These are phyloP conservation scores for Epichloe sylvatica DNA, from an alignment of 2,329 filamentous ascomycete genomes.

Conservation along the genomic window DNA sequence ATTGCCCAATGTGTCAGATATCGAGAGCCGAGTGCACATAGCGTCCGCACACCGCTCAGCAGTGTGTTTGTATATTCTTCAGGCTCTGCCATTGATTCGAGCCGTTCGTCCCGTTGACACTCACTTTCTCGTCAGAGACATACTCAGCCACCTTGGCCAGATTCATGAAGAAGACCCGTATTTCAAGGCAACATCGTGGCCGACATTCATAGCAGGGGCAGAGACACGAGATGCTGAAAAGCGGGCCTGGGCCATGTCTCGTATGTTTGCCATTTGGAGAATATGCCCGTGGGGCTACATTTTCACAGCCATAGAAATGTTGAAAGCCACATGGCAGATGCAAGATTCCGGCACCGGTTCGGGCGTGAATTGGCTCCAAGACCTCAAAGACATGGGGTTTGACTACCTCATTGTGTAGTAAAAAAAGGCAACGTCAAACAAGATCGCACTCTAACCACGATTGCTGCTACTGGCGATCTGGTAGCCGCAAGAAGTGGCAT, in stretches of 20 bases:
- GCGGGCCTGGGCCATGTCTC: slow-evolving; percentile 37
- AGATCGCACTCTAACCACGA: background rate
- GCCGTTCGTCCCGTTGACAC: slow-evolving; percentile 25
- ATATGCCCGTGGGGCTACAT: slow-evolving; percentile 37
- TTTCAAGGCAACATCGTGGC: slow-evolving; percentile 48
- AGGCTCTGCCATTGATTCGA: slow-evolving; percentile 26
- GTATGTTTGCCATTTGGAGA: slow-evolving; percentile 30
- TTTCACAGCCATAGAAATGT: slow-evolving; percentile 34
- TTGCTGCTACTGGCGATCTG: background rate
- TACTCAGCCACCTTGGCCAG: slow-evolving; percentile 34
- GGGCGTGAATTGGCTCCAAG: slow-evolving; percentile 27
- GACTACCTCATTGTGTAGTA: slow-evolving; percentile 32
- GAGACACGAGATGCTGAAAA: slow-evolving; percentile 34
- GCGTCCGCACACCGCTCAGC: slow-evolving; percentile 33
- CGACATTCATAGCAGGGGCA: slow-evolving; percentile 42
- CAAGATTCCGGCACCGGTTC: slow-evolving; percentile 20
- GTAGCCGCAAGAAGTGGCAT: too few relatives aligned
- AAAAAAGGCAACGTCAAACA: background rate
- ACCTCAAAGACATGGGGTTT: slow-evolving; percentile 28
- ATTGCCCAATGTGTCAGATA: slow-evolving; percentile 22
- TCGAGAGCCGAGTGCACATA: slow-evolving; percentile 29
- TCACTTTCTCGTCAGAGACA: slow-evolving; percentile 32
- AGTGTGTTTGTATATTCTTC: slow-evolving; percentile 33
- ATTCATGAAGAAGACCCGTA: slow-evolving; percentile 35
- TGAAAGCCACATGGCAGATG: slow-evolving; percentile 32